Base-by-base conservation (phyloP, 192 early-diverging fungal species). In the Backusella circina region DNA sequence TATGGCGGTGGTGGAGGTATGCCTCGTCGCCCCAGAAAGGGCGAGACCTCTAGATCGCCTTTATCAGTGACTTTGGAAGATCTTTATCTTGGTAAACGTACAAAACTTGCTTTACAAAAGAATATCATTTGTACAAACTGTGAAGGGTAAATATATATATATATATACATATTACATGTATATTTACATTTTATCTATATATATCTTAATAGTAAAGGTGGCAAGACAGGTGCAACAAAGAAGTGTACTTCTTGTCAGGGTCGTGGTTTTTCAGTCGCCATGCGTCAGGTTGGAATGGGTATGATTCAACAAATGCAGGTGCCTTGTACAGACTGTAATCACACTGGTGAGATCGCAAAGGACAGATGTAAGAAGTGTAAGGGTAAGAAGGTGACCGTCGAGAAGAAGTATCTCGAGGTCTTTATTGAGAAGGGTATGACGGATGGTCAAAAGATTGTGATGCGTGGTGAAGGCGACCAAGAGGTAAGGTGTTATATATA, bases 391-490 rank as follows among this genome's bases (percentile, higher is more conserved):
- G 88, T 95, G 1, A 82, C 86, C 13, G 85, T 90, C 31, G 97
- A 97, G 83, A 93, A 93, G 75, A 98, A 98, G 81, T 86, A 91
- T 6, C 89, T 99, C 54, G 96, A 97, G 74, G 89, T 99, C 70
- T 89, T 88, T 76, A 92, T 99, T 54, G 95, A 98, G 75, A 97
- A 95, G 80, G 98, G 98, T 35, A 97, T 97, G 95, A 78, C 73
- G 33, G 86, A 97, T 71, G 93, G 95, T 26, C 94, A 98, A 72
- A 91, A 90, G 83, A 96, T 99, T 71, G 87, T 90, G 5, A 94
- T 99, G 84, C 84, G 85, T 72, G 97, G 97, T 31, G 96, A 99
- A 82, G 98, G 92, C 67, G 98, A 99, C 83, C 97, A 99, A 79
- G 88, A 90, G 74, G 78, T 82, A 79, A 15, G 7, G 37, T 36